Evolutionary conservation across 2,329 filamentous ascomycete species (phyloP).

Genomic region (Fusarium hainanense): DNA sequence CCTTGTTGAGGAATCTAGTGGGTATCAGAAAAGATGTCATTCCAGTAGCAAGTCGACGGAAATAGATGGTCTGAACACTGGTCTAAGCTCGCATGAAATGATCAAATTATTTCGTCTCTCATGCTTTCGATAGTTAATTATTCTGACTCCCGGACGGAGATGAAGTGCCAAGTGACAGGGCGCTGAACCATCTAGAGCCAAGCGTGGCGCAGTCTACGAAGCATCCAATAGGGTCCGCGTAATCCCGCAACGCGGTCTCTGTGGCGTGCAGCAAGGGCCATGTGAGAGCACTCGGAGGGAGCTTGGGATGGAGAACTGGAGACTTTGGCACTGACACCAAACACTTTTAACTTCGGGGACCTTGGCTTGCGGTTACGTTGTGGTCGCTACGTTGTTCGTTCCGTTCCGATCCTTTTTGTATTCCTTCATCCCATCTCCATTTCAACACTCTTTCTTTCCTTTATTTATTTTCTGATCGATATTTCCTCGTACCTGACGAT

Average conservation of each 20-base stretch:
- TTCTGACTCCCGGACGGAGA: conserved; percentile 1
- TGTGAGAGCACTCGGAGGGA: conserved; percentile 39
- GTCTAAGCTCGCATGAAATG: background rate
- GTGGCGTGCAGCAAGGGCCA: conserved; percentile 41
- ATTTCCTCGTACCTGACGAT: conserved; percentile 7
- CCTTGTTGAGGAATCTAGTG: background rate
- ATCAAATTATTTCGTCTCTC: background rate
- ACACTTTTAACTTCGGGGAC: conserved; percentile 23
- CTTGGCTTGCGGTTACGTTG: conserved; percentile 16
- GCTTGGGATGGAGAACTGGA: conserved; percentile 26
- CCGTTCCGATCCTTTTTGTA: conserved; percentile 22
- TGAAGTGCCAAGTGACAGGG: conserved; percentile 32
- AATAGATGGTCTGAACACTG: background rate
- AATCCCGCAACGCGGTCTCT: conserved; percentile 40
- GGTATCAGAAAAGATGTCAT: background rate
- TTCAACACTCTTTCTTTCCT: conserved; percentile 6
- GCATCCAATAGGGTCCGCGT: conserved; percentile 43
- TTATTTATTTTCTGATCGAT: conserved; percentile 3
- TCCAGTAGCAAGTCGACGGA: background rate
- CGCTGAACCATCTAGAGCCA: conserved; percentile 36
- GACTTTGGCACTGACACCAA: conserved; percentile 36
- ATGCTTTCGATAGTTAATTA: background rate
- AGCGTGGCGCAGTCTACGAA: conserved; percentile 50
- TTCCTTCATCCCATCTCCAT: conserved; percentile 9
- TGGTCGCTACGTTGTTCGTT: conserved; percentile 17